Evolutionary conservation across 31 red algal genomes (phyloP).

Genomic region (Asparagopsis taxiformis): DNA sequence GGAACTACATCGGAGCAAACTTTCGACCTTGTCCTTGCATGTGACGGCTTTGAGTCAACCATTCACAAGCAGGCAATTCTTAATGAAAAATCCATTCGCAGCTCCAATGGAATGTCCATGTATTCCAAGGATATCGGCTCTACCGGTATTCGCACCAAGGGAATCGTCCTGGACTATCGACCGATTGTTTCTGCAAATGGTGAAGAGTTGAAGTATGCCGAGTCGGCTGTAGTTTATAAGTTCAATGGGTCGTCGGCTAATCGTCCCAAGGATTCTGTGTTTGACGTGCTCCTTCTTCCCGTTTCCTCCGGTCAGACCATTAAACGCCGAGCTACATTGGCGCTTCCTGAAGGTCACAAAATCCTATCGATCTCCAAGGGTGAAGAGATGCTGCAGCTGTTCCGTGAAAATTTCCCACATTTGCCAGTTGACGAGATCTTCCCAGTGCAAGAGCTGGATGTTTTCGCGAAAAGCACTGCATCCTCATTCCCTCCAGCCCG

Average conservation of each 20-base stretch:
- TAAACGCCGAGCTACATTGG: not conserved
- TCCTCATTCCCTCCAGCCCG: slow-evolving; percentile 1
- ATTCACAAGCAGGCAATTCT: not conserved
- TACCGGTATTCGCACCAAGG: slow-evolving; percentile 28
- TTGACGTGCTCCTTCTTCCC: slow-evolving; percentile 16
- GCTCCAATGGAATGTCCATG: slow-evolving; percentile 5
- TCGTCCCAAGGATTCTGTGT: not conserved
- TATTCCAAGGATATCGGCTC: not conserved
- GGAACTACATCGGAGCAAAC: not conserved
- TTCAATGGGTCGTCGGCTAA: not conserved
- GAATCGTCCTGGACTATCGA: slow-evolving; percentile 1
- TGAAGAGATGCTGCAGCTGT: slow-evolving; percentile 16
- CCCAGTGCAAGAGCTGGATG: slow-evolving; percentile 7
- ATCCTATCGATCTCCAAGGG: not conserved
- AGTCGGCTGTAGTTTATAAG: not conserved
- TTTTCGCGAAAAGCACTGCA: slow-evolving; percentile 3
- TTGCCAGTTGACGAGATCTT: slow-evolving; percentile 13
- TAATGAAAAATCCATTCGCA: not conserved
- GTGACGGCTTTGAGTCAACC: slow-evolving; percentile 34
- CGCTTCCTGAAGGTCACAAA: not conserved
- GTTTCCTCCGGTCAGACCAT: not conserved
- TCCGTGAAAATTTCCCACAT: slow-evolving; percentile 44
- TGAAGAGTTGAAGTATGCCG: not conserved
- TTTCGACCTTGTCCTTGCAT: slow-evolving; percentile 27
- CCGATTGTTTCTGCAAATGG: slow-evolving; percentile 3